Percentiles rank a stretch among this genome's conserved stretches.
Evolutionary conservation across 176 grass and related monocot genomes (phyloP).

Genomic region (Eleusine coracana): DNA sequence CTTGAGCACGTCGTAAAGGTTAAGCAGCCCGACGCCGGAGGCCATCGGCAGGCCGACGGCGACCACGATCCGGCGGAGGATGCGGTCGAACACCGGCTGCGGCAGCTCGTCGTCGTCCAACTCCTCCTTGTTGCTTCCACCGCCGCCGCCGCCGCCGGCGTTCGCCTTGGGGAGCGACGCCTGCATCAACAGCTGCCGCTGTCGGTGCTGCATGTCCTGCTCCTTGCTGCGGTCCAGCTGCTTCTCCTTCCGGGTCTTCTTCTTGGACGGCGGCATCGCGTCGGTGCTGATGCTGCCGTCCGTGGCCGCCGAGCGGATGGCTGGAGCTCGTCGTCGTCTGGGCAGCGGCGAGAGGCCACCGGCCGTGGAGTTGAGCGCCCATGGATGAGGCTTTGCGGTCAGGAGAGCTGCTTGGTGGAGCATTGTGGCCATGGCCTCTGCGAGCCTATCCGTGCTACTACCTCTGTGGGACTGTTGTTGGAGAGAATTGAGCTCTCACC

Average conservation of each 20-base stretch:
- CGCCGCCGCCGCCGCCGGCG: not conserved
- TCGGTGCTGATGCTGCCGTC: slow-evolving; percentile 21
- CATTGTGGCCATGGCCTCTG: slow-evolving; percentile 43
- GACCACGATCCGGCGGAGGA: slow-evolving; percentile 68
- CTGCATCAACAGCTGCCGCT: slow-evolving; percentile 12
- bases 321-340: slow-evolving; percentile 6
- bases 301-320: slow-evolving; percentile 35
- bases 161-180: not conserved
- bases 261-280: slow-evolving; percentile 14
- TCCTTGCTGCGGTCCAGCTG: slow-evolving; percentile 2
- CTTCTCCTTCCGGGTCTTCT: slow-evolving; percentile 40
- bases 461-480: not conserved
- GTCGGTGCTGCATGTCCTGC: slow-evolving; percentile 23
- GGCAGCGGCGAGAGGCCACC: not conserved
- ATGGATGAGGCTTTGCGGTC: not conserved
- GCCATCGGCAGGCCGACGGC: slow-evolving; percentile 69
- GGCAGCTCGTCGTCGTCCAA: slow-evolving; percentile 65
- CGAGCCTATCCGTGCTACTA: not conserved
- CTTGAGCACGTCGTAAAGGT: slow-evolving; percentile 52
- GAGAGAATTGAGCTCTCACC: not conserved
- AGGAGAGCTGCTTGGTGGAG: slow-evolving; percentile 46
- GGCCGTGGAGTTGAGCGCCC: not conserved
- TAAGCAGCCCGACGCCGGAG: slow-evolving; percentile 57
- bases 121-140: not conserved
- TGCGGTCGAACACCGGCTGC: slow-evolving; percentile 70